These are phyloP conservation scores for Dipodascus albidus DNA, from an alignment of 805 yeast genomes.

Conservation along the genomic window DNA sequence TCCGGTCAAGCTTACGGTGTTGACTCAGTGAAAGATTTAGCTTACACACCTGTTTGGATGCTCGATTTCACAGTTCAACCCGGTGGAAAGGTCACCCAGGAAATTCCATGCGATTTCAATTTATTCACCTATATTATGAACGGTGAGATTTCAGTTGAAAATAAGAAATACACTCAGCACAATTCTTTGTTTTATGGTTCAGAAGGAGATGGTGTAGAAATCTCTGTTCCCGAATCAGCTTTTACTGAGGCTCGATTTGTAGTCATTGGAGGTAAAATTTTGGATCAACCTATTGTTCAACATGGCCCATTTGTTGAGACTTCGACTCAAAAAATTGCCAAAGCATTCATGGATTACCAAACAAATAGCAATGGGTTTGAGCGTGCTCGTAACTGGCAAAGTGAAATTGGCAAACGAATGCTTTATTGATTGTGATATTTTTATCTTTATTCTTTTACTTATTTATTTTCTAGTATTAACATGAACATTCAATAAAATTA, in stretches of 20 bases:
- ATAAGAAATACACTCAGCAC: slow-evolving; percentile 11
- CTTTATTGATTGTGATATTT: no score
- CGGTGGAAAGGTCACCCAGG: slow-evolving; percentile 54
- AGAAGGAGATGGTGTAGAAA: slow-evolving; percentile 18
- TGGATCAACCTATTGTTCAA: slow-evolving; percentile 46
- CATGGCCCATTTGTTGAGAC: slow-evolving; percentile 86
- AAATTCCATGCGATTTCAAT: slow-evolving; percentile 39
- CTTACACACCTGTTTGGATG: slow-evolving; percentile 71
- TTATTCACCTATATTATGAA: slow-evolving; percentile 19
- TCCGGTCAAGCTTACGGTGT: slow-evolving; percentile 71
- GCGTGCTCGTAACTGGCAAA: slow-evolving; percentile 18
- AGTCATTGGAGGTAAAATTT: slow-evolving; percentile 19
- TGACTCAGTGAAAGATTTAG: slow-evolving; percentile 58
- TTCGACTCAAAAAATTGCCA: slow-evolving; percentile 45
- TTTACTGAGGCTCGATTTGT: slow-evolving; percentile 10
- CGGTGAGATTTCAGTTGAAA: slow-evolving; percentile 17
- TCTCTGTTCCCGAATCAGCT: slow-evolving; percentile 14
- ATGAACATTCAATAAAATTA: neutral
- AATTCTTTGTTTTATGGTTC: slow-evolving; percentile 14
- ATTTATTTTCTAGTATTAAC: slow-evolving; percentile 4
- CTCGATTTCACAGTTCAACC: slow-evolving; percentile 57
- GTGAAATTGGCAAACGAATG: slow-evolving; percentile 17
- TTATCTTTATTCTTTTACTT: no score
- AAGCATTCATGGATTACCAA: slow-evolving; percentile 65
- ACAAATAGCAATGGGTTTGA: slow-evolving; percentile 23